Conservation (phyloP, 1,284 basidiomycete genomes). For the Microbotryomycetes sp. region DNA sequence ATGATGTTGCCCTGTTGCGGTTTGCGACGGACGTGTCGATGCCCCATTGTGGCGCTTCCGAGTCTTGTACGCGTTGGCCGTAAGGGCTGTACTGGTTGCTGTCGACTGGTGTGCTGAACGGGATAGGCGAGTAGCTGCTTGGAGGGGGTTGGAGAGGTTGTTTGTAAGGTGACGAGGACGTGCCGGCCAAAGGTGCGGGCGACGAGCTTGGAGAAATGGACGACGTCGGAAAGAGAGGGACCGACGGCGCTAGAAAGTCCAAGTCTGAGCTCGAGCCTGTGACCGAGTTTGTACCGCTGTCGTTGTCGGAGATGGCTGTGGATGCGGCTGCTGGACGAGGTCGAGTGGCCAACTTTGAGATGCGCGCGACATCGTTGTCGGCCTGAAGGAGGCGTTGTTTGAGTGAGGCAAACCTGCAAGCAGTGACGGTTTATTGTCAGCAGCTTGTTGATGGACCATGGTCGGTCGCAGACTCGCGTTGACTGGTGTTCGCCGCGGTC, state of each 20-base stretch:
- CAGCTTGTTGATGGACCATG: background rate
- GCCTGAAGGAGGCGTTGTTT: background rate
- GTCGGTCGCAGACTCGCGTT: background rate
- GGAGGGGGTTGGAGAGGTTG: background rate
- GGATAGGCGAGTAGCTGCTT: background rate
- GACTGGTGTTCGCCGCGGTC: background rate
- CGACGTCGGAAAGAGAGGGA: background rate
- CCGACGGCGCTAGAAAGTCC: slow-evolving; percentile 3
- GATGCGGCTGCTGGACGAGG: background rate
- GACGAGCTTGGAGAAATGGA: background rate
- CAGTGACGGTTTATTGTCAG: too few species aligned
- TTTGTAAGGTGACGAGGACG: background rate
- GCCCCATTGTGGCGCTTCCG: background rate
- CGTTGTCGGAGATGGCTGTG: background rate
- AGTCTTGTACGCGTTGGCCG: background rate
- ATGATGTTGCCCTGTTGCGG: background rate
- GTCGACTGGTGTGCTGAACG: background rate
- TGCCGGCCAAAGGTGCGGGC: background rate
- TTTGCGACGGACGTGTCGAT: background rate
- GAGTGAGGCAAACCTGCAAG: background rate
- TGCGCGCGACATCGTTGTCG: too few species aligned
- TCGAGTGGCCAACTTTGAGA: background rate
- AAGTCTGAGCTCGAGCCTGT: too few species aligned
- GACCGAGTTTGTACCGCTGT: too few species aligned
- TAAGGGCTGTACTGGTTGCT: background rate